These are phyloP conservation scores for Heritiera littoralis DNA, from an alignment of 345 rosid genomes.

Conservation along the genomic window DNA sequence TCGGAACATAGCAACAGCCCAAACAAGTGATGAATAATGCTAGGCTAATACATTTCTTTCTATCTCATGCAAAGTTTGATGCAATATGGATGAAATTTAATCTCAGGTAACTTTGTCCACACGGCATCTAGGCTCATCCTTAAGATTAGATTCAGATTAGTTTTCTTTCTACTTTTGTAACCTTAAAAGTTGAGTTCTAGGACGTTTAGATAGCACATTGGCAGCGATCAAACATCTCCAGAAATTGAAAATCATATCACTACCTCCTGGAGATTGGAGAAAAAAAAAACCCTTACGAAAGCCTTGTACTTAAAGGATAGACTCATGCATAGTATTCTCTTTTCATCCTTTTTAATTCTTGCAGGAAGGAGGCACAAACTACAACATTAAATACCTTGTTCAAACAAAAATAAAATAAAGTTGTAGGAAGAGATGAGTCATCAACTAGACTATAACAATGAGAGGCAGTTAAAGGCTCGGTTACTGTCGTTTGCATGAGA, in stretches of 20 bases:
- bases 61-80: background rate
- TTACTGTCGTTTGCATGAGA: background rate
- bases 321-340: background rate
- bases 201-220: background rate
- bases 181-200: background rate
- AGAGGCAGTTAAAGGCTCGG: background rate
- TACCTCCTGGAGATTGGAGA: background rate
- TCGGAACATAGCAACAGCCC: background rate
- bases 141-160: too few relatives aligned
- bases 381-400: background rate
- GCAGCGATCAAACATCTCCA: background rate
- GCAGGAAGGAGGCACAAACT: background rate
- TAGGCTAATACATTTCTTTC: background rate
- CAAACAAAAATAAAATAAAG: background rate
- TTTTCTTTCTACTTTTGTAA: background rate
- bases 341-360: background rate
- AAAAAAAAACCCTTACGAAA: background rate
- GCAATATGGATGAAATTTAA: background rate
- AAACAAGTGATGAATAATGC: background rate
- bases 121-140: background rate
- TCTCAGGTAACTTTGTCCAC: background rate
- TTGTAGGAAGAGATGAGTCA: background rate
- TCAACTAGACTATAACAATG: background rate
- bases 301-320: background rate
- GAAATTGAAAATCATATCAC: background rate